These are phyloP conservation scores for Cercospora zeae-maydis DNA, from an alignment of 2,329 filamentous ascomycete genomes.

Conservation along the genomic window DNA sequence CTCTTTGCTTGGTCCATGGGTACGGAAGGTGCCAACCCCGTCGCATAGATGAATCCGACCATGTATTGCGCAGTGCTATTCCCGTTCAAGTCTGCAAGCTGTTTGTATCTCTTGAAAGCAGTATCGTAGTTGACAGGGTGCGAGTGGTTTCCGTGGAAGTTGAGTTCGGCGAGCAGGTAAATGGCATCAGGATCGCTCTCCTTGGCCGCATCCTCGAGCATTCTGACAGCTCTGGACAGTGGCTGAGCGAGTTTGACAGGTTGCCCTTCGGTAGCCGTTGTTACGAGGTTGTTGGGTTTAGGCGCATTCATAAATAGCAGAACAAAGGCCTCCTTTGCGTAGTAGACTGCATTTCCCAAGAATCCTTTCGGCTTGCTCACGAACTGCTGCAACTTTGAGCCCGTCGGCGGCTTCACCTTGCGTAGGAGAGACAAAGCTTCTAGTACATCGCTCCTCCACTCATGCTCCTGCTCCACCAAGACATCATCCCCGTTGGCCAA, in stretches of 20 bases:
- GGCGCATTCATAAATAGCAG: conserved; percentile 64
- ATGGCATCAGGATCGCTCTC: conserved; percentile 73
- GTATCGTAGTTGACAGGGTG: conserved; percentile 75
- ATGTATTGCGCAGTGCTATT: conserved; percentile 95
- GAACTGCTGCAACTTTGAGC: conserved; percentile 41
- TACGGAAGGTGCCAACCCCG: conserved; percentile 77
- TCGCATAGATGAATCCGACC: conserved; percentile 93
- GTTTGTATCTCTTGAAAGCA: conserved; percentile 77
- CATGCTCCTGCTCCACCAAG: conserved; percentile 7
- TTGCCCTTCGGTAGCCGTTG: conserved; percentile 37
- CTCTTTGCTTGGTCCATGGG: conserved; percentile 85
- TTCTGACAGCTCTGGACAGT: conserved; percentile 55
- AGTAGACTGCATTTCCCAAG: conserved; percentile 56
- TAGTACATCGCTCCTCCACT: conserved; percentile 26
- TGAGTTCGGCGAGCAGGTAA: conserved; percentile 86
- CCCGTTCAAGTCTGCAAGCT: conserved; percentile 70
- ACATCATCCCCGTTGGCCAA: conserved; percentile 6
- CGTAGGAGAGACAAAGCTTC: conserved; percentile 43
- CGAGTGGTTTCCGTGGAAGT: conserved; percentile 92
- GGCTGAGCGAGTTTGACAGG: conserved; percentile 48
- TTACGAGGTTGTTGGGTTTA: conserved; percentile 42
- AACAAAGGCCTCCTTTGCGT: conserved; percentile 60
- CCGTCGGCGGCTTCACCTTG: conserved; percentile 41
- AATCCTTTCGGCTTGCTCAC: conserved; percentile 55
- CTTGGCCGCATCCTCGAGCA: conserved; percentile 56